These are phyloP conservation scores for Protea cynaroides DNA, from an alignment of 164 flowering plant species.

Conservation along the genomic window DNA sequence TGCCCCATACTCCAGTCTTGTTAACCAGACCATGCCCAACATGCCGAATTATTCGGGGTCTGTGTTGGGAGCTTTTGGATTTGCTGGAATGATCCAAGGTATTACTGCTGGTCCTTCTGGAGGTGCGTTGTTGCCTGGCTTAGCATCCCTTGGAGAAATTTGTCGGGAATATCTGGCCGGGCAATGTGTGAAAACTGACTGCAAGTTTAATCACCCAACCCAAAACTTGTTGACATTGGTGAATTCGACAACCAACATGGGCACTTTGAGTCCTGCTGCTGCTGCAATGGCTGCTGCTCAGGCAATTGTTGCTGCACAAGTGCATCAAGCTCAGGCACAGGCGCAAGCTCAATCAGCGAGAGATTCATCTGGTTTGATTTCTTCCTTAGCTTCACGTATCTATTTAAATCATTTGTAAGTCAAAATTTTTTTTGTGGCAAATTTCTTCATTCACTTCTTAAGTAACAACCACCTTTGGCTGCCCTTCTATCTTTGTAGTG, in stretches of 20 bases:
- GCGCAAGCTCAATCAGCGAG: slow-evolving; percentile 59
- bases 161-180: slow-evolving; percentile 89
- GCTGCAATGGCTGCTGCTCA: slow-evolving; percentile 99
- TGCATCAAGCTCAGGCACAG: slow-evolving; percentile 88
- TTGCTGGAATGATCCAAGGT: slow-evolving; percentile 94
- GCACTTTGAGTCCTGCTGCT: slow-evolving; percentile 91
- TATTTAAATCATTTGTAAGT: neutral
- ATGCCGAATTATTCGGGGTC: slow-evolving; percentile 97
- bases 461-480: no score
- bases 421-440: neutral
- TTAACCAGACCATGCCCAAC: slow-evolving; percentile 98
- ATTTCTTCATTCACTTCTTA: no score
- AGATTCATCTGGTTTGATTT: slow-evolving; percentile 53
- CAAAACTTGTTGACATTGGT: slow-evolving; percentile 79
- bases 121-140: slow-evolving; percentile 89
- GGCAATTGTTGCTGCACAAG: slow-evolving; percentile 99
- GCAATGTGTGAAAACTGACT: slow-evolving; percentile 70
- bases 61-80: slow-evolving; percentile 83
- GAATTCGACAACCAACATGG: slow-evolving; percentile 80
- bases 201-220: slow-evolving; percentile 91
- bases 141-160: slow-evolving; percentile 87
- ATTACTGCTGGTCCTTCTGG: slow-evolving; percentile 77
- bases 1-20: slow-evolving; percentile 57
- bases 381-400: neutral
- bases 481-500: no score